A percentile compares a stretch with the other conserved stretches of the same genome.
These are phyloP conservation scores for Exophiala aquamarina DNA, from an alignment of 2,329 filamentous ascomycete species.

Conservation along the genomic window DNA sequence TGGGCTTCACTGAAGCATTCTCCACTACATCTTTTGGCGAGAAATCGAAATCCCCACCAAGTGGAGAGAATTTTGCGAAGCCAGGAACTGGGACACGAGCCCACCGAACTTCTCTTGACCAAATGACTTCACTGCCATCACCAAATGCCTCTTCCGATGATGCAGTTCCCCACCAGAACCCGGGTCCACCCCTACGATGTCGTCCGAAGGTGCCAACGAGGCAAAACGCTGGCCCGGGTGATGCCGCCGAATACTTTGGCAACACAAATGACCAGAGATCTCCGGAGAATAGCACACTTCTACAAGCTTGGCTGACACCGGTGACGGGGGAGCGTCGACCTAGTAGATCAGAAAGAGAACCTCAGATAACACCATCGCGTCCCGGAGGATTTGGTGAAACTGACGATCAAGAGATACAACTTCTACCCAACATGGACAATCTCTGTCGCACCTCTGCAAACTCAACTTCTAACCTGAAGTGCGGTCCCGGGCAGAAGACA, in stretches of 20 bases:
- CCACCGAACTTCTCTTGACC: slow-evolving; percentile 2
- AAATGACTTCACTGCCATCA: slow-evolving; percentile 10
- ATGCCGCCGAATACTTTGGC: too few relatives aligned
- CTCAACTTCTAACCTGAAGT: slow-evolving; percentile 16
- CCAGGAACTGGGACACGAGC: background rate
- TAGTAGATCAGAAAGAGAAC: background rate
- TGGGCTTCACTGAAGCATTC: background rate
- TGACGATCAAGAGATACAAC: background rate
- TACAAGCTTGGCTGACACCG: slow-evolving; percentile 17
- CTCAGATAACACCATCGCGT: background rate
- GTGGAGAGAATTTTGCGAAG: too few relatives aligned
- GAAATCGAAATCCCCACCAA: too few relatives aligned
- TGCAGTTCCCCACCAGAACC: slow-evolving; percentile 15
- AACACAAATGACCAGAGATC: background rate
- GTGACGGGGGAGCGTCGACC: slow-evolving; percentile 1
- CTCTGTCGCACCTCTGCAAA: background rate
- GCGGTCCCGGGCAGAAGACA: slow-evolving; percentile 13
- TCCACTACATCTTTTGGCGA: background rate
- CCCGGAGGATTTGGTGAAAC: background rate
- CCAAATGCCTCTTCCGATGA: slow-evolving; percentile 4
- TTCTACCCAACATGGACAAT: too few relatives aligned
- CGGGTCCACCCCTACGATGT: slow-evolving; percentile 19
- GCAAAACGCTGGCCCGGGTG: background rate
- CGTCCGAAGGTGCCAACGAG: background rate
- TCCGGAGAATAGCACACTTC: background rate